Evolutionary conservation across 179 eudicot species (phyloP).

Genomic region (Camellia oleifera): DNA sequence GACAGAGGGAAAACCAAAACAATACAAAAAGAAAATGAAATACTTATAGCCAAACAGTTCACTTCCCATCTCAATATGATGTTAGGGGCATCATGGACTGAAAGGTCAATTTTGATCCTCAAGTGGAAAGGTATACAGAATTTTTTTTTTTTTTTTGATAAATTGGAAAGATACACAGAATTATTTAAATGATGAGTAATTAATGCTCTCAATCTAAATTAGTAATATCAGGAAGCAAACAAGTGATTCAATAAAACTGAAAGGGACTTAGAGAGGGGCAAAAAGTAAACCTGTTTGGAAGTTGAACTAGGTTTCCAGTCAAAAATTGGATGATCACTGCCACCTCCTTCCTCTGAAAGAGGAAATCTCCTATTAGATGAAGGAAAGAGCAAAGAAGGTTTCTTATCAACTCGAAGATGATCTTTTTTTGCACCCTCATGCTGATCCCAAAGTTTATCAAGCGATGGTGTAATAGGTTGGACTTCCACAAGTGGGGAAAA

Average conservation of each 20-base stretch:
- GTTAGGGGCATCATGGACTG: background rate
- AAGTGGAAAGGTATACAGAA: background rate
- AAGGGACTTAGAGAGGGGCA: background rate
- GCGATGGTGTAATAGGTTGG: conserved; percentile 81
- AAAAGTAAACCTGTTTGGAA: conserved; percentile 56
- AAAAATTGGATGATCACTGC: conserved; percentile 46
- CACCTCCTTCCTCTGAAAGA: conserved; percentile 45
- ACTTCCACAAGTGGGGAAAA: conserved; percentile 94
- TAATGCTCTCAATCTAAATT: background rate
- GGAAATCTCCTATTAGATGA: conserved; percentile 49
- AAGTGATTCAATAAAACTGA: background rate
- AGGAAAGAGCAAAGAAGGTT: conserved; percentile 43
- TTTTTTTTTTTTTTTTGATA: too few species aligned
- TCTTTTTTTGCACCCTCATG: conserved; percentile 50
- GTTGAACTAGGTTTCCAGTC: conserved; percentile 70
- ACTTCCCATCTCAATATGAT: background rate
- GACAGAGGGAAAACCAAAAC: too few species aligned
- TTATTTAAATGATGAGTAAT: background rate
- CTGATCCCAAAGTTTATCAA: conserved; percentile 73
- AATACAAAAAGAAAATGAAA: background rate
- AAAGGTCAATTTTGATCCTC: background rate
- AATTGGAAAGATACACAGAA: background rate
- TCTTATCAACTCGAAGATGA: conserved; percentile 40
- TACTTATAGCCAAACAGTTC: background rate
- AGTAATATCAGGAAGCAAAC: conserved; percentile 4